Percentiles rank a stretch among this genome's conserved stretches.
Evolutionary conservation across 768 basidiomycete species (phyloP).

Genomic region (Cubamyces sp.): DNA sequence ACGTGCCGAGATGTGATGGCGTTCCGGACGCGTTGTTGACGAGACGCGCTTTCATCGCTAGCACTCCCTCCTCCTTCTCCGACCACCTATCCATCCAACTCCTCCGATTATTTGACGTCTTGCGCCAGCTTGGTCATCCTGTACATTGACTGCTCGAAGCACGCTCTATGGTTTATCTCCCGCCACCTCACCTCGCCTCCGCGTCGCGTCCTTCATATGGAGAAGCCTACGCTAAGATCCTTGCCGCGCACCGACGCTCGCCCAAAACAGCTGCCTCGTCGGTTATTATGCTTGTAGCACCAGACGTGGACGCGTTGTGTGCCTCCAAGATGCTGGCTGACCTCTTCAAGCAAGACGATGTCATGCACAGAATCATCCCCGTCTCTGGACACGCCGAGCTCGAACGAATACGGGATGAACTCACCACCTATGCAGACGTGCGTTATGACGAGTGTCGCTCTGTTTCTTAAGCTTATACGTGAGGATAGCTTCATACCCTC

Average conservation of each 20-base stretch:
- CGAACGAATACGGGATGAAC: slow-evolving; percentile 64
- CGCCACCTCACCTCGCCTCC: slow-evolving; percentile 70
- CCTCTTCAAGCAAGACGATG: slow-evolving; percentile 91
- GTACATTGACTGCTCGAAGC: background rate
- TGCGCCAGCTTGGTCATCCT: background rate
- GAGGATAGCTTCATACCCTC: slow-evolving; percentile 76
- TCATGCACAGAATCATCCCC: slow-evolving; percentile 88
- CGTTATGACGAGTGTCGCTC: slow-evolving; percentile 22
- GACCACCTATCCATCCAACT: background rate
- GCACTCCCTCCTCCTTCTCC: background rate
- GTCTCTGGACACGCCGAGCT: slow-evolving; percentile 85
- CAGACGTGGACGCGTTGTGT: slow-evolving; percentile 91
- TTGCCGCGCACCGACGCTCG: slow-evolving; percentile 72
- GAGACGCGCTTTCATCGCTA: slow-evolving; percentile 7
- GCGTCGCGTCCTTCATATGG: slow-evolving; percentile 65
- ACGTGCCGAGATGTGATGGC: slow-evolving; percentile 19
- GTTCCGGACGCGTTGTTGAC: slow-evolving; percentile 25
- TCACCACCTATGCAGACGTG: slow-evolving; percentile 71
- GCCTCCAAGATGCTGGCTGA: slow-evolving; percentile 89
- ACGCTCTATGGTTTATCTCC: slow-evolving; percentile 64
- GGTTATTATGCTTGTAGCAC: slow-evolving; percentile 83
- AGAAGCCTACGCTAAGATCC: slow-evolving; percentile 72
- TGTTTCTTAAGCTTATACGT: background rate
- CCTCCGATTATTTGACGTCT: background rate
- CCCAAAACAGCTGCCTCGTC: slow-evolving; percentile 81